Base-by-base conservation (phyloP, 371 early-diverging fungal species). In the Apophysomyces ossiformis region DNA sequence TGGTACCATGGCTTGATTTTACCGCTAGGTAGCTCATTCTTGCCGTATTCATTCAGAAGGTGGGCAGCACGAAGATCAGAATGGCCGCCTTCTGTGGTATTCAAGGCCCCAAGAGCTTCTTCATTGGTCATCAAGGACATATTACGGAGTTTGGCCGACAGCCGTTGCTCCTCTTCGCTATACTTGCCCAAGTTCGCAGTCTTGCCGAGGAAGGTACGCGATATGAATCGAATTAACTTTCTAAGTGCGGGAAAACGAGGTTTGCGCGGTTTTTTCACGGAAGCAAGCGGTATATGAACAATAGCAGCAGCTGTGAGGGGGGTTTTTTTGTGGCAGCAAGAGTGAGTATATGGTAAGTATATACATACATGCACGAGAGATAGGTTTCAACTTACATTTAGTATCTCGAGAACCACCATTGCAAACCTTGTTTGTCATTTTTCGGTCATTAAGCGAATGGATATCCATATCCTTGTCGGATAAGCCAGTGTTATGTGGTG, bases 1-100 rank as follows among this genome's bases (percentile, higher is more conserved):
- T 61, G 73, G 66, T 73, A 73, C 73, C 71, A 72, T 44, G 66
- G 61, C 18, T n/a, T 43, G 13, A 50, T n/a, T 35, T 62, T 67
- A 37, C 43, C 37, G 41, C 57, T 13, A 4, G 67, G 32, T 18
- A 67, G 16, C 12, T 41, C 21, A 43, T 67, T 67, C 37, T 13
- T 43, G 5, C 67, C 67, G 46, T 67, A 13, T 11, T 37, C n/a
- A 5, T 2, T 38, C 26, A 62, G 38, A 1, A 61, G 61, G 5
- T 35, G 4, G 1, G 26, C n/a, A 37, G 12, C 67, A 16, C 62
- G 57, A 36, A 35, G 37, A 37, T 57, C 16, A 44, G 56, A n/a
- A 8, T 62, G 21, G 18, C 67, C 67, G 12, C 16, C 26, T 7
- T n/a, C 26, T 9, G 6, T 45, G 35, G 44, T 6, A 13, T 41